Conservation (phyloP, 2,329 filamentous ascomycete species). For the Fragosphaeria purpurea region DNA sequence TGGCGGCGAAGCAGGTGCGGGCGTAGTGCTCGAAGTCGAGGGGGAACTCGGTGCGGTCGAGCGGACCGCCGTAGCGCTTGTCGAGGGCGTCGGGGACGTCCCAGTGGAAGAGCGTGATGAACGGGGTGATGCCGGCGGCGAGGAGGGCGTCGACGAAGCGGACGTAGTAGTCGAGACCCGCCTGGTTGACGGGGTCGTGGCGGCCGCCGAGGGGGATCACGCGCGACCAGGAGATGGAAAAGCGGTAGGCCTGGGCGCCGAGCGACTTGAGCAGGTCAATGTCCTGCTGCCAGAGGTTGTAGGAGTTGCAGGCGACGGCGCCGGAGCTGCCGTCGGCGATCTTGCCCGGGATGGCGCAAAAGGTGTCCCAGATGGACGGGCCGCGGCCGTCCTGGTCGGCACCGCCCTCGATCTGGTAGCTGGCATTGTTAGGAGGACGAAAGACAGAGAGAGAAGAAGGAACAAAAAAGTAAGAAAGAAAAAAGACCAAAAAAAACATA, state of each 20-base stretch:
- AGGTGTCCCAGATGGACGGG: conserved; percentile 84
- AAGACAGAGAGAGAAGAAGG: neutral
- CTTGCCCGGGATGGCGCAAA: conserved; percentile 71
- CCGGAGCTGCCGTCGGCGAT: conserved; percentile 70
- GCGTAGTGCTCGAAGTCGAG: conserved; percentile 74
- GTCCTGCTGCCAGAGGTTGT: conserved; percentile 68
- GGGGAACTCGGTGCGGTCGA: conserved; percentile 75
- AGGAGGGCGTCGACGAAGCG: conserved; percentile 70
- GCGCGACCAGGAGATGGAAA: conserved; percentile 76
- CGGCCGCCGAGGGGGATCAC: conserved; percentile 80
- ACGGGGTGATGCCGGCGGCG: conserved; percentile 65
- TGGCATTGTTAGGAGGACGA: conserved; percentile 24
- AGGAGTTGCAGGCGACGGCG: conserved; percentile 74
- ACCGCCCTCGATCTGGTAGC: conserved; percentile 81
- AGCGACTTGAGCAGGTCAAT: conserved; percentile 66
- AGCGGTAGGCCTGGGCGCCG: conserved; percentile 68
- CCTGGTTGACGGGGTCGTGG: conserved; percentile 69
- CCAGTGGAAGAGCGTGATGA: conserved; percentile 83
- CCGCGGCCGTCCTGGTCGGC: conserved; percentile 65
- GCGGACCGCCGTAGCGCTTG: conserved; percentile 68
- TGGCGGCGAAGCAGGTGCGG: conserved; percentile 61
- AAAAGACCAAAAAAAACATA: conserved; percentile 27
- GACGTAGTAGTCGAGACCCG: conserved; percentile 67
- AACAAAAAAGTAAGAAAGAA: neutral
- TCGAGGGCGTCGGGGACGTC: conserved; percentile 72